Evolutionary conservation across 768 basidiomycete species (phyloP), one percentile per base, ranked within the genome.

Genomic region (Boletus vinaceobasis): DNA sequence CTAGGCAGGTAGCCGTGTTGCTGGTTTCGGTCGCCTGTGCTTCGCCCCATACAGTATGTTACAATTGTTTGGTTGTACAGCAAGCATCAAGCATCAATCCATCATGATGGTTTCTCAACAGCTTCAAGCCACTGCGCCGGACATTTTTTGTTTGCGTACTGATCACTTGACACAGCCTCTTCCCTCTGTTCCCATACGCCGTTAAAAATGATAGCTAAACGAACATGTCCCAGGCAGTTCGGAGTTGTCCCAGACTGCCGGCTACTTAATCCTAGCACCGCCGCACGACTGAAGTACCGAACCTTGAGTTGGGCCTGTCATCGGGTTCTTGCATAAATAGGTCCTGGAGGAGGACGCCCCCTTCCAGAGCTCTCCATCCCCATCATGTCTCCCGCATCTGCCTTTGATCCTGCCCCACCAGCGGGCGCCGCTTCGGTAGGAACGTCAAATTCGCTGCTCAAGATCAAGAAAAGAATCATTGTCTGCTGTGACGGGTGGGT

Each of bases 401-500:
- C 56, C 29, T 21, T 37, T 31, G 43, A 59, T 37, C 39, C 33
- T 43, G 3, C 50, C 46, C 55, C 43, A 19, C 21, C 42, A 10
- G 39, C 49, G 8, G 54, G 21, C n/a, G 38, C 50, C 17, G 7
- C 44, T 7, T 43, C 46, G 5, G 57, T 44, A 7, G 49, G 49
- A 37, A 35, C 35, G 7, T 43, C 43, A 7, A 40, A 26, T 21
- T 21, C 13, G 46, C 50, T 36, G 58, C 10, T 59, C 60, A 50
- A 52, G 50, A 59, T 71, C 4, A 77, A 72, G 56, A 88, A 88
- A 62, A 75, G 88, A 50, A 80, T 90, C 45, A 75, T 88, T 29
- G 76, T 90, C 36, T 89, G 86, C 60, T 90, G 88, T 58, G 88
- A 90, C 63, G 88, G 88, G 88, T 85, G 55, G 61, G 80, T 67